These are phyloP conservation scores for Hygrophoropsis aurantiaca DNA, from an alignment of 768 basidiomycete genomes.

Conservation along the genomic window DNA sequence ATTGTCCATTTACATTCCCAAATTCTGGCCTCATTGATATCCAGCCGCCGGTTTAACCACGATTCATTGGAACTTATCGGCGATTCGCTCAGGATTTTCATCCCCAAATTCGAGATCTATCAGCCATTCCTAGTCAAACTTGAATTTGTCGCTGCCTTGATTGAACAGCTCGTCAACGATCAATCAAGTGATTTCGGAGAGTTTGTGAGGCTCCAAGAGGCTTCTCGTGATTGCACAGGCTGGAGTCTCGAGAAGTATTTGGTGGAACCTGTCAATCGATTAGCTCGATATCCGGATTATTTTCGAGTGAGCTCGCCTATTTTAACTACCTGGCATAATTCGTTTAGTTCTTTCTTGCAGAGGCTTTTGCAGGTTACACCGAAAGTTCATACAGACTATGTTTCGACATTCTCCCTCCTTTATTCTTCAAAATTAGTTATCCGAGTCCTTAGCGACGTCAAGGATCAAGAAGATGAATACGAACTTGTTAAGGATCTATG, in stretches of 20 bases:
- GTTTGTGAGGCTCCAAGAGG: conserved; percentile 72
- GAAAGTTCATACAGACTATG: conserved; percentile 65
- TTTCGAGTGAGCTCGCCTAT: conserved; percentile 60
- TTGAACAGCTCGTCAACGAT: conserved; percentile 50
- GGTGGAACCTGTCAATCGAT: conserved; percentile 71
- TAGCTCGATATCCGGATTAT: conserved; percentile 68
- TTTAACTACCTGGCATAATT: background rate
- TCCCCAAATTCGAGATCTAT: conserved; percentile 74
- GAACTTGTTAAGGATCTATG: conserved; percentile 65
- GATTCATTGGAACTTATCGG: conserved; percentile 55
- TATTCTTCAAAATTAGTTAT: conserved; percentile 71
- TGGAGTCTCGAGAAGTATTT: conserved; percentile 70
- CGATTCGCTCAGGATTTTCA: conserved; percentile 56
- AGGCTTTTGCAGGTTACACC: conserved; percentile 70
- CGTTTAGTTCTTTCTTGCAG: conserved; percentile 39
- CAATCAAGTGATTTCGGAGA: conserved; percentile 76
- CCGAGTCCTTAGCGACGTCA: conserved; percentile 81
- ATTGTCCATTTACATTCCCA: conserved; percentile 76
- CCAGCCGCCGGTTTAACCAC: conserved; percentile 39
- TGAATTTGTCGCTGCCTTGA: conserved; percentile 53
- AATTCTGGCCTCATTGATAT: conserved; percentile 50
- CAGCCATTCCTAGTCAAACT: conserved; percentile 83
- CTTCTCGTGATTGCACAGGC: conserved; percentile 49
- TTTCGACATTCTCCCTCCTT: conserved; percentile 63
- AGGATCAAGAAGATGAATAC: conserved; percentile 83